Base-by-base conservation (phyloP, 2,329 filamentous ascomycete genomes). In the Neonectria sp. region DNA sequence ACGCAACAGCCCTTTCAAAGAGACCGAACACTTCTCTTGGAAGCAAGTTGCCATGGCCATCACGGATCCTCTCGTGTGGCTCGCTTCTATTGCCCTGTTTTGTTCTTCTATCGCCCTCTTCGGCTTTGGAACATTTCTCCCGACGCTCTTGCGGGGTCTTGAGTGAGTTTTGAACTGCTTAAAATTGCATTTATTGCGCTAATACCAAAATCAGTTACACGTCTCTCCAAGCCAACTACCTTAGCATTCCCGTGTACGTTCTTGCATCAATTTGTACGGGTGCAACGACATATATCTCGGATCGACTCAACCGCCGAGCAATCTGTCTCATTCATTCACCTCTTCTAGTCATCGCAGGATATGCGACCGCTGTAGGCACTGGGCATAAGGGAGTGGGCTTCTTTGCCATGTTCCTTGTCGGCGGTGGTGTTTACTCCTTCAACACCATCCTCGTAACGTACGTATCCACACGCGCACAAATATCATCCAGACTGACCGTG, bases 91-190 rank as follows among this genome's bases (percentile, higher is more conserved):
- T 40, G 71, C 73, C 25, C 72, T 76, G 55, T 79, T 79, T 45
- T 77, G 77, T 58, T 73, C 73, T 5, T 72, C 74, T 0, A 75
- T 81, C 37, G 74, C 79, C 7, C 70, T 82, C 3, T 79, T 79
- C 12, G 75, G 80, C 1, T 82, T 78, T n/a, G 76, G 75, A 1
- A 76, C 79, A 2, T 81, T 81, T 55, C 65, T 83, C 4, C 81
- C 81, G 0, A 76, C 77, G 1, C 79, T 83, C 17, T 71, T 83
- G 31, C 69, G 71, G 31, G 78, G 79, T 3, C 69, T 83, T 7
- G 76, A 79, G 62, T 81, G 71, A 53, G 74, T 24, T 45, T 9
- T 21, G 3, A 2, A n/a, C 11, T 24, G 33, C 12, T 31, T 15
- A 5, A 5, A 2, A 7, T 0, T 4, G 0, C 4, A 24, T 4